Conservation (phyloP, 768 basidiomycete genomes). For the Boletus fagicola region DNA sequence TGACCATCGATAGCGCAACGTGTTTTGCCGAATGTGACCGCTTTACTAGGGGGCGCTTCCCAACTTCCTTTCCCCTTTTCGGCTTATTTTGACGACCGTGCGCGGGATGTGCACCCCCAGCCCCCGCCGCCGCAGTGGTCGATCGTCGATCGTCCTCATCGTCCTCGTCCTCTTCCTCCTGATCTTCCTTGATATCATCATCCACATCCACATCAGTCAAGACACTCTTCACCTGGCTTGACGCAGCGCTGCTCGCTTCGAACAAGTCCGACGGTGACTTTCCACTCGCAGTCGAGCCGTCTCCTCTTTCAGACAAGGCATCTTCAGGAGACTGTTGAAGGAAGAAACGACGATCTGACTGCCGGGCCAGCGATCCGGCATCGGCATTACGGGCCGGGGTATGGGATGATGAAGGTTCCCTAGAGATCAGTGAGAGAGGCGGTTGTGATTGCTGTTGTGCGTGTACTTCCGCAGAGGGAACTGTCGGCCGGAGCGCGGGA, state of each 20-base stretch:
- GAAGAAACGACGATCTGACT: conserved; percentile 44
- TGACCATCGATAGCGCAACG: conserved; percentile 29
- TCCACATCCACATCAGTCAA: conserved; percentile 21
- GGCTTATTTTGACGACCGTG: conserved; percentile 24
- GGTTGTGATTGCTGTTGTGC: conserved; percentile 20
- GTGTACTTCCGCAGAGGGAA: neutral
- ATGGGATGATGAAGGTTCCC: conserved; percentile 3
- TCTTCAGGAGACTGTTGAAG: conserved; percentile 43
- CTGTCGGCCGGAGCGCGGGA: conserved; percentile 13
- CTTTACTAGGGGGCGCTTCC: conserved; percentile 27
- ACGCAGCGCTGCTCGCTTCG: conserved; percentile 37
- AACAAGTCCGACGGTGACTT: conserved; percentile 34
- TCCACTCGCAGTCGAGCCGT: conserved; percentile 32
- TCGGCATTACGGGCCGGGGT: conserved; percentile 14
- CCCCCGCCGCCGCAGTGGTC: conserved; percentile 10
- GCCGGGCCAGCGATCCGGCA: conserved; percentile 33
- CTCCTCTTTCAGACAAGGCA: conserved; percentile 36
- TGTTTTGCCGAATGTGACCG: conserved; percentile 32
- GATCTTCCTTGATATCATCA: conserved; percentile 18
- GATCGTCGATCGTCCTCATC: conserved; percentile 26
- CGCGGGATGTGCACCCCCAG: conserved; percentile 6
- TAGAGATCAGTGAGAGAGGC: conserved; percentile 10
- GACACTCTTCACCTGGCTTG: conserved; percentile 28
- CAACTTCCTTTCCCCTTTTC: conserved; percentile 35
- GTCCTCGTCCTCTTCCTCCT: conserved; percentile 7